These are phyloP conservation scores for Paraconiothyrium sp. DNA, from an alignment of 2,329 filamentous ascomycete genomes.

Conservation along the genomic window DNA sequence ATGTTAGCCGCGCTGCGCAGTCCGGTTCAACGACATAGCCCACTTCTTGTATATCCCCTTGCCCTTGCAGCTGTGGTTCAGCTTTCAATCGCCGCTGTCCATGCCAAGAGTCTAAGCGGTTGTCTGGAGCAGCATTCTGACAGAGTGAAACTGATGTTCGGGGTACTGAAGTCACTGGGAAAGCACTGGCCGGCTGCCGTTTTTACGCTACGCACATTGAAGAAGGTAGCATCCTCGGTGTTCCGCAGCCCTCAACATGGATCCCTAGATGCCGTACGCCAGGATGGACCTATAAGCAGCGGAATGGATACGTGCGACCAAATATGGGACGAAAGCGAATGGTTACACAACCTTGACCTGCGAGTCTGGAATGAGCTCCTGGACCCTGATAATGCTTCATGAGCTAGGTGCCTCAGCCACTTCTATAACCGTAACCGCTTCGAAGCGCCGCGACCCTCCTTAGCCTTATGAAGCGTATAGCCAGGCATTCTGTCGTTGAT, in stretches of 20 bases:
- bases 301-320: too few species aligned
- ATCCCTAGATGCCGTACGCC: too few species aligned
- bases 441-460: too few species aligned
- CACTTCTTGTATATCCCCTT: constrained; percentile 33
- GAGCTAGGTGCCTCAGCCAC: too few species aligned
- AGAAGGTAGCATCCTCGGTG: constrained; percentile 24
- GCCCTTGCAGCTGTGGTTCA: constrained; percentile 33
- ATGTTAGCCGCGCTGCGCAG: constrained; percentile 70
- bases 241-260: constrained; percentile 14
- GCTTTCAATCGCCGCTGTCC: constrained; percentile 71
- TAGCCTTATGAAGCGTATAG: too few species aligned
- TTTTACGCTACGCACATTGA: constrained; percentile 23
- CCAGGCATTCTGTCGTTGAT: too few species aligned
- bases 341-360: too few species aligned
- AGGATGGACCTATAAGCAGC: too few species aligned
- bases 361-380: too few species aligned
- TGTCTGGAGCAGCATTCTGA: constrained; percentile 32
- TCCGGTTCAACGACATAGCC: constrained; percentile 71
- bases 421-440: too few species aligned
- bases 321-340: too few species aligned
- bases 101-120: constrained; percentile 8
- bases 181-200: constrained; percentile 25
- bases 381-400: too few species aligned
- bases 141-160: constrained; percentile 26
- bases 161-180: constrained; percentile 27